Conservation (phyloP, 805 yeast species). For the Metschnikowia colocasiae region DNA sequence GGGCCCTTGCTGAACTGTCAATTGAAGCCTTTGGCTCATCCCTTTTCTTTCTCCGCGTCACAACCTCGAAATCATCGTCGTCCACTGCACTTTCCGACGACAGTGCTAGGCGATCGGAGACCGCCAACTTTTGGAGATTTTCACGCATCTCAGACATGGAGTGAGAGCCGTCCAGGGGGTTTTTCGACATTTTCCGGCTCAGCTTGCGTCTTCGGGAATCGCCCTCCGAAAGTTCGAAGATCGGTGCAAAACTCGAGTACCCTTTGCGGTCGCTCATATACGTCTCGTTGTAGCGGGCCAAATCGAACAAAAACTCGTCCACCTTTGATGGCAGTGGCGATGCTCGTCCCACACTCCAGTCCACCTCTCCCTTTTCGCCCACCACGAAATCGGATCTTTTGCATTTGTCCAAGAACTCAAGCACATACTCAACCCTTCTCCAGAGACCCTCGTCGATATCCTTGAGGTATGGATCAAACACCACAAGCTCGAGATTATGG, state of each 20-base stretch:
- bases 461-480: constrained; percentile 42
- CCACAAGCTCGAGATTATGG: constrained; percentile 57
- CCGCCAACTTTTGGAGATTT: background rate
- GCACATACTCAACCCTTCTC: constrained; percentile 25
- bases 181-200: constrained; percentile 23
- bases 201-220: constrained; percentile 19
- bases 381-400: constrained; percentile 21
- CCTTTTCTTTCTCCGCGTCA: constrained; percentile 14
- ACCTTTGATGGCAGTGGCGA: background rate
- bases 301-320: constrained; percentile 21
- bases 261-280: constrained; percentile 37
- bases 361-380: constrained; percentile 18
- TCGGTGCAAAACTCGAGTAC: constrained; percentile 30
- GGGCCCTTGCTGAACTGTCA: too few relatives aligned
- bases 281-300: constrained; percentile 24
- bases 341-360: constrained; percentile 2
- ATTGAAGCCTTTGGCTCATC: background rate
- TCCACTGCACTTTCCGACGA: constrained; percentile 15
- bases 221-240: constrained; percentile 25
- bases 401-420: constrained; percentile 28
- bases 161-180: background rate
- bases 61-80: constrained; percentile 21
- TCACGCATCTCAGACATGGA: constrained; percentile 1
- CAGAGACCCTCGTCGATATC: constrained; percentile 28
- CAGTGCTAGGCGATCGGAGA: background rate